Base-by-base conservation (phyloP, 192 early-diverging fungal species). In the Mortierella antarctica region DNA sequence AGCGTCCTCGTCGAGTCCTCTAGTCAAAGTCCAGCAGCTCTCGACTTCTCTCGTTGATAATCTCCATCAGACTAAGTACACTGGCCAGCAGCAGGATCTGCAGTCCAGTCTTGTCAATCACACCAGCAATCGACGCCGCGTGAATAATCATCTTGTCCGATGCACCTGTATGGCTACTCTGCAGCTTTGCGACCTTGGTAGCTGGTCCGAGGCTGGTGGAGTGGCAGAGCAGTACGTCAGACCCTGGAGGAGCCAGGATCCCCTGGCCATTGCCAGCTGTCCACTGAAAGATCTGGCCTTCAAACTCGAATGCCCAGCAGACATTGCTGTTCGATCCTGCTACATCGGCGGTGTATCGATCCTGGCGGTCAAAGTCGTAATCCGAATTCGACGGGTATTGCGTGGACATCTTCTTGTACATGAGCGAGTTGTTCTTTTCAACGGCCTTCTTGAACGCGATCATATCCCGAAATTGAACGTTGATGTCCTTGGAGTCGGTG, bases 371-470 rank as follows among this genome's bases (percentile, higher is more conserved):
- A 42, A 64, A 61, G 41, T 76, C 66, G 17, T 80, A 67, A 1
- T 79, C 75, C 0, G 57, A 42, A 7, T 42, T 42, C 8, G 23
- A 20, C 52, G 56, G 18, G 39, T 70, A 69, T 7, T 67, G 62
- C 20, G 42, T 17, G 18, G 64, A 23, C 10, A 62, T 46, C 49
- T 67, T 67, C 40, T 70, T 70, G 74, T 70, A 70, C 62, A 66
- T 54, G 50, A 71, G 51, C 12, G 70, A 20, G 23, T 70, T 59
- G 31, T 68, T 74, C 70, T 80, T 80, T 41, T 80, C 77, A 18
- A 71, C 77, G n/a, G 70, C 77, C 55, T 80, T 80, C 70, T 80
- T 80, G 70, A 80, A 80, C 10, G 77, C 77, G 14, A 72, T 57
- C 77, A 80, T 80, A 42, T 80, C 77, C 3, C 77, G 69, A 60